phyloP scores from a whole-genome alignment of 345 rosid genomes.

The Limnanthes douglasii region DNA sequence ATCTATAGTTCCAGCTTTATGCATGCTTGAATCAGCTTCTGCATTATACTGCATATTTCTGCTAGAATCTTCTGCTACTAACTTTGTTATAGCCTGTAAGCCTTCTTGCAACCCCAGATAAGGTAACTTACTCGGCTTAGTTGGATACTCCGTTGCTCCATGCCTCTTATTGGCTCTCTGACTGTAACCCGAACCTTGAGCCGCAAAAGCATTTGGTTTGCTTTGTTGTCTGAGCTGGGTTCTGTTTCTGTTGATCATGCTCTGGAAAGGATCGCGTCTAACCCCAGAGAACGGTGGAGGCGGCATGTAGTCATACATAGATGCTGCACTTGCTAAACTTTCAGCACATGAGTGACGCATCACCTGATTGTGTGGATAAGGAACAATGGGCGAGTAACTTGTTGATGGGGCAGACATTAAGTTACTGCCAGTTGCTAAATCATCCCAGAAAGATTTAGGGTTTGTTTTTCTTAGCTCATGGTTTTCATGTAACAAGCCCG shows the following conservation, averaged over 20 bases:
- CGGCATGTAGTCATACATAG: constrained; percentile 8
- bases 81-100: constrained; percentile 1
- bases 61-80: constrained; percentile 5
- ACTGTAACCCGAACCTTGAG: too few relatives aligned
- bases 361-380: too few relatives aligned
- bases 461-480: too few relatives aligned
- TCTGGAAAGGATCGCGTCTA: constrained; percentile 7
- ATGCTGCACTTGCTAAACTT: constrained; percentile 13
- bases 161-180: constrained; percentile 21
- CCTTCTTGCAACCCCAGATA: constrained; percentile 15
- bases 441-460: too few relatives aligned
- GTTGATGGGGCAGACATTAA: too few relatives aligned
- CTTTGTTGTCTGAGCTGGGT: constrained; percentile 8
- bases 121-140: constrained; percentile 12
- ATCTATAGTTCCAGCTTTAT: constrained; percentile 5
- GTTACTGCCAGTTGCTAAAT: too few relatives aligned
- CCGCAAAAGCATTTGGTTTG: constrained; percentile 10
- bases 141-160: constrained; percentile 5
- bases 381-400: too few relatives aligned
- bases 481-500: too few relatives aligned
- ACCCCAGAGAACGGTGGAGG: constrained; percentile 11
- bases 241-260: constrained; percentile 12
- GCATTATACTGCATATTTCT: constrained; percentile 2
- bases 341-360: constrained; percentile 8
- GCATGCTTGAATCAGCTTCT: constrained; percentile 7